Evolutionary conservation across 2,329 filamentous ascomycete genomes (phyloP), one percentile per base, ranked within the genome.

Genomic region (Fusarium caatingaense): DNA sequence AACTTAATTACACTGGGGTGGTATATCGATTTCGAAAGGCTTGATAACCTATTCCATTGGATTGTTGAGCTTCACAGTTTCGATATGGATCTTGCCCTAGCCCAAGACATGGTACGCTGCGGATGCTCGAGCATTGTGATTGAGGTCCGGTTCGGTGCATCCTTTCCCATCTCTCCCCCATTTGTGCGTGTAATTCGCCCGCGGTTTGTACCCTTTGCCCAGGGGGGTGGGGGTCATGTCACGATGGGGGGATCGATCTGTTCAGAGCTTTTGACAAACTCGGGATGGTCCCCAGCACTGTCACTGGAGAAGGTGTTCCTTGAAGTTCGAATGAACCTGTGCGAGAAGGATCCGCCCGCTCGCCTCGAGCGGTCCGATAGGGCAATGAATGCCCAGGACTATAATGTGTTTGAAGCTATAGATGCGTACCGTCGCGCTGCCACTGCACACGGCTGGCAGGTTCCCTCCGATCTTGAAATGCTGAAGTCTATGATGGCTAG

Each of bases 31-130:
- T 84, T 86, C 49, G 80, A 83, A 8, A 86, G 88, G 51, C 83
- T 94, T 40, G 86, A 82, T 23, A 97, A 94, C 74, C 85, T 94
- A 66, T 97, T 96, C 75, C 93, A 97, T 75, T 97, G 94, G 94
- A 93, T 97, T 62, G 89, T 97, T 8, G 92, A 97, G 78, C 83
- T 98, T 2, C 94, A 97, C 78, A 93, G 91, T 45, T 97, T 97
- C 74, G 91, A 93, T 25, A 69, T 81, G 0, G 77, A 81, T 3
- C 83, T 96, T 0, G 92, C 92, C 1, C 83, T 98, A 2, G 90
- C 92, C 0, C 76, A 86, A 56, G 94, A 97, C 75, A 93, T 97
- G 88, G 88, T 90, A 77, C 73, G 77, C 4, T 83, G 82, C 2
- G 84, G 83, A 0, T 72, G 91, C 60, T 87, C 84, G 23, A 94